Conservation (phyloP, 805 yeast species). For the Lachancea meyersii region DNA sequence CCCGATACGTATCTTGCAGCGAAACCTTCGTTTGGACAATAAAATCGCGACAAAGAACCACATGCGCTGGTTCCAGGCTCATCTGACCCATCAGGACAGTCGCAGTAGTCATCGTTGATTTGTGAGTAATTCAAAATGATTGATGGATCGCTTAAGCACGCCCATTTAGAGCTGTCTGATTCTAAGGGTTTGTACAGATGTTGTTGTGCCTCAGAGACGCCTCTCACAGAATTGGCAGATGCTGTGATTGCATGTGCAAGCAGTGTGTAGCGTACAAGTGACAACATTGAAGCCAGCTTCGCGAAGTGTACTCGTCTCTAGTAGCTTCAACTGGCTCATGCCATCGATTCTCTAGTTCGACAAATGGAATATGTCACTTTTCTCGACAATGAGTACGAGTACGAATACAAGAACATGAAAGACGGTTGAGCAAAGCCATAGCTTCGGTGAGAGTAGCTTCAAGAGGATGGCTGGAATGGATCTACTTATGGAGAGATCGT, state of each 20-base stretch:
- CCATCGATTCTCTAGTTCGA: too few relatives aligned
- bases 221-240: slow-evolving; percentile 7
- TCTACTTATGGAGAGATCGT: too few relatives aligned
- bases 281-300: too few relatives aligned
- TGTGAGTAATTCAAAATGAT: slow-evolving; percentile 52
- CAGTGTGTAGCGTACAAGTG: not conserved
- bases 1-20: slow-evolving; percentile 56
- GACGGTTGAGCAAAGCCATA: too few relatives aligned
- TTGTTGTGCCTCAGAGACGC: slow-evolving; percentile 20
- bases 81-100: slow-evolving; percentile 96
- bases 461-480: too few relatives aligned
- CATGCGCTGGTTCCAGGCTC: slow-evolving; percentile 96
- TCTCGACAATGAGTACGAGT: too few relatives aligned
- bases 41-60: slow-evolving; percentile 40
- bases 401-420: too few relatives aligned
- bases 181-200: slow-evolving; percentile 17
- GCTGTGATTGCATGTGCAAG: not conserved
- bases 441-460: too few relatives aligned
- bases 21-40: slow-evolving; percentile 73
- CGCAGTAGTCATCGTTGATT: slow-evolving; percentile 86
- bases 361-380: too few relatives aligned
- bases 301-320: too few relatives aligned
- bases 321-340: too few relatives aligned
- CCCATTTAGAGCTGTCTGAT: slow-evolving; percentile 57
- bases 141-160: slow-evolving; percentile 63